Evolutionary conservation across 2,329 filamentous ascomycete genomes (phyloP), one percentile per base, ranked within the genome.

Genomic region (Coniochaeta pulveracea): DNA sequence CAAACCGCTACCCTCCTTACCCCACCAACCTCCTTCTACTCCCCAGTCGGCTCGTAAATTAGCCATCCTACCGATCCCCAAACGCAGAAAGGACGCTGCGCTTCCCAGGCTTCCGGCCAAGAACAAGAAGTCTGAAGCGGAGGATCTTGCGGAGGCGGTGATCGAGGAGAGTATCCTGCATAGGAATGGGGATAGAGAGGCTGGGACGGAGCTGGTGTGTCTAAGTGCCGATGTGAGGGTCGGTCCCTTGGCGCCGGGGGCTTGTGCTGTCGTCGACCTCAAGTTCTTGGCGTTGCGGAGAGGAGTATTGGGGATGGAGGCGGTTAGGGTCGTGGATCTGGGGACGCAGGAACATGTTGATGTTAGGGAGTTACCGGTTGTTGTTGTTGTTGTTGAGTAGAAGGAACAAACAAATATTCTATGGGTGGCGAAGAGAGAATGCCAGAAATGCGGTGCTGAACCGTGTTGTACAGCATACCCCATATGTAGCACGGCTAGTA

Each of bases 271-370:
- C 23, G 76, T 74, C 1, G 79, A 84, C 50, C 52, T 89, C 43
- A 72, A 73, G 43, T 86, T 89, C 43, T 59, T 86, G 34, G 76
- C 82, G 4, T 57, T 86, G 34, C 60, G 61, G 34, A 64, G 71
- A 30, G 84, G 83, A 1, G 66, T 84, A 19, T 64, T 84, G 19
- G 66, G 69, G n/a, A 54, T 89, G 3, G 83, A 88, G 44, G 76
- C 77, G 3, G 64, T 89, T 14, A 64, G 81, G 32, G 72, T 89
- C 2, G 65, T 88, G 4, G 84, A 91, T 51, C 51, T 89, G 38
- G 72, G 64, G 15, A 81, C 73, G 21, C 77, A 84, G 47, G 81
- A 88, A 57, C 79, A 82, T 48, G 77, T 84, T 4, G 82, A 89
- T 52, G 76, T 88, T 35, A 68, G 72, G 39, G 80, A 89, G 40